Conservation (phyloP, 768 basidiomycete genomes). For the Pleurotus pulmonarius region DNA sequence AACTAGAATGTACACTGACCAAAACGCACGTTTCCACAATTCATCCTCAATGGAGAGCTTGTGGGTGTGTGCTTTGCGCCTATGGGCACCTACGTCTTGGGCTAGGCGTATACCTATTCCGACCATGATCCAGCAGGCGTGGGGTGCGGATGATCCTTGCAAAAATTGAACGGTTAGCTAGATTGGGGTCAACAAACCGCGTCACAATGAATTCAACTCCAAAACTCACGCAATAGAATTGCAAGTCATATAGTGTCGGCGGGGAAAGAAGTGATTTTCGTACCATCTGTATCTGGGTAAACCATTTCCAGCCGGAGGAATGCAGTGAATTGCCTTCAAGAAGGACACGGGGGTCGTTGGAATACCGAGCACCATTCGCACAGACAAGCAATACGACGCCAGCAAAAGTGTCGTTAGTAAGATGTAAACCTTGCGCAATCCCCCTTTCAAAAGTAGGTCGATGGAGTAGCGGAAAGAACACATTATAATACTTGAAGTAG, state of each 20-base stretch:
- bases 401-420: constrained; percentile 42
- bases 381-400: constrained; percentile 45
- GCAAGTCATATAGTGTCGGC: constrained; percentile 69
- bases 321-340: constrained; percentile 35
- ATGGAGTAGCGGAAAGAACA: constrained; percentile 65
- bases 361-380: constrained; percentile 27
- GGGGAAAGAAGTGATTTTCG: constrained; percentile 55
- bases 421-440: constrained; percentile 46
- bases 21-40: constrained; percentile 70
- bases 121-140: constrained; percentile 59
- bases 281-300: constrained; percentile 60
- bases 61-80: constrained; percentile 27
- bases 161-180: constrained; percentile 49
- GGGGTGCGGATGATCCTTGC: constrained; percentile 44
- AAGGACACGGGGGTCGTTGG: constrained; percentile 60
- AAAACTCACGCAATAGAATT: constrained; percentile 54
- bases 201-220: neutral
- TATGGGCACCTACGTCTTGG: constrained; percentile 75
- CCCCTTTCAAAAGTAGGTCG: constrained; percentile 61
- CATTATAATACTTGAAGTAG: constrained; percentile 62
- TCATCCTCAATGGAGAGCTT: constrained; percentile 56
- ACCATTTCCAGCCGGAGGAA: constrained; percentile 63
- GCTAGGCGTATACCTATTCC: constrained; percentile 68
- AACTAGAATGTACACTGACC: constrained; percentile 26
- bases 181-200: neutral